Percentiles rank a stretch among this genome's conserved stretches.
phyloP scores from a whole-genome alignment of 306 rosid species.

The Rubus parviflorus region DNA sequence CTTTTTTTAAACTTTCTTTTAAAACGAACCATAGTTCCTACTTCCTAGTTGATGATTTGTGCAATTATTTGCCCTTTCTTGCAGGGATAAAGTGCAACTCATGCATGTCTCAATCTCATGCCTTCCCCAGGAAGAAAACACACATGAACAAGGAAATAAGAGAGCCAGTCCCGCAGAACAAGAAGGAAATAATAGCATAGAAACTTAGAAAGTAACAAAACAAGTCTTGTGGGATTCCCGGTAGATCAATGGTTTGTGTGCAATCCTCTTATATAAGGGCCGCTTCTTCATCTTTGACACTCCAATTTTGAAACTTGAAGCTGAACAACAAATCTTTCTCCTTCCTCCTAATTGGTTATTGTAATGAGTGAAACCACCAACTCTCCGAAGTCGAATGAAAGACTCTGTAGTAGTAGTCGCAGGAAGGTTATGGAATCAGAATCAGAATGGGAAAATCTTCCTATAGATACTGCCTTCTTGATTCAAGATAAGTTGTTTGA shows the following conservation, averaged over 20 bases:
- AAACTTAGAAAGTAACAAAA: neutral
- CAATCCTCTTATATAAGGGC: neutral
- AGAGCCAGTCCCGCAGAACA: too few species aligned
- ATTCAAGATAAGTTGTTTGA: neutral
- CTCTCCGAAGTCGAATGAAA: neutral
- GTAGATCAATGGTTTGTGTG: neutral
- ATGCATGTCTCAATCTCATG: neutral
- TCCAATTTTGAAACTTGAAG: neutral
- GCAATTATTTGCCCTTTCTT: neutral
- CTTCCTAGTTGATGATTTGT: neutral
- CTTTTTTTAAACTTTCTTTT: neutral
- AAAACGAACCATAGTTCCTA: neutral
- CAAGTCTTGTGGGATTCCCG: neutral
- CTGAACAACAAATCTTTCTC: neutral
- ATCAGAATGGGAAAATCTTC: neutral
- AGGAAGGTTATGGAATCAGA: neutral
- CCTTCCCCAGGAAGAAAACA: neutral
- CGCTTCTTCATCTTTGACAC: neutral
- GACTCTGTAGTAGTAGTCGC: neutral
- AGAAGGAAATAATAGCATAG: neutral
- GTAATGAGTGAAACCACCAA: neutral
- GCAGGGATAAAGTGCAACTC: neutral
- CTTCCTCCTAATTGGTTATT: neutral
- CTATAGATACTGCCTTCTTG: neutral
- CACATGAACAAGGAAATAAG: neutral